phyloP scores from a whole-genome alignment of 257 asterid genomes.

The Knoxia roxburghii region DNA sequence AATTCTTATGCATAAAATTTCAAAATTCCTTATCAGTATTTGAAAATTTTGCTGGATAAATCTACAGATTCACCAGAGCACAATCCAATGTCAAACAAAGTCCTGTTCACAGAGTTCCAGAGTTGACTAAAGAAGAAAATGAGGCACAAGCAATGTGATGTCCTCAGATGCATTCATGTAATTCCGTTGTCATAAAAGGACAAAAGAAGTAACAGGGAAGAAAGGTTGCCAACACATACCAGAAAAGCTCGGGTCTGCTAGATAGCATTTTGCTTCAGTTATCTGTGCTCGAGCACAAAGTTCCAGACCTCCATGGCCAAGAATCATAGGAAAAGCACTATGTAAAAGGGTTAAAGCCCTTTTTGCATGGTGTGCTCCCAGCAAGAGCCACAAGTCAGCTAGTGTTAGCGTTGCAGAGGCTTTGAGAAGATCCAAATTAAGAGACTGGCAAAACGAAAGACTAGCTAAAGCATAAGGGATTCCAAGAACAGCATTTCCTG shows the following conservation, averaged over 20 bases:
- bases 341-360: constrained; percentile 79
- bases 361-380: constrained; percentile 80
- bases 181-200: background rate
- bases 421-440: constrained; percentile 90
- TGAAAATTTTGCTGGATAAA: too few relatives aligned
- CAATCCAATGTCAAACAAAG: background rate
- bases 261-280: constrained; percentile 81
- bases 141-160: background rate
- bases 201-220: background rate
- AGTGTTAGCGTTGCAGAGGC: constrained; percentile 81
- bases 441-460: constrained; percentile 88
- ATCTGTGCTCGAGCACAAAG: constrained; percentile 80
- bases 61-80: background rate
- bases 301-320: constrained; percentile 98
- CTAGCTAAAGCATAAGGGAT: constrained; percentile 96
- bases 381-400: constrained; percentile 91
- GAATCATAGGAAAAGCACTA: constrained; percentile 72
- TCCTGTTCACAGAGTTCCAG: constrained; percentile 1
- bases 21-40: too few relatives aligned
- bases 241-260: constrained; percentile 72
- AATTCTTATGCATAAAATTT: background rate
- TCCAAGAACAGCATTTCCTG: constrained; percentile 91
- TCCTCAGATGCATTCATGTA: background rate
- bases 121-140: background rate
- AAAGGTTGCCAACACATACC: constrained; percentile 31